Evolutionary conservation across 2,329 filamentous ascomycete genomes (phyloP).

Genomic region (Fusarium sp.): DNA sequence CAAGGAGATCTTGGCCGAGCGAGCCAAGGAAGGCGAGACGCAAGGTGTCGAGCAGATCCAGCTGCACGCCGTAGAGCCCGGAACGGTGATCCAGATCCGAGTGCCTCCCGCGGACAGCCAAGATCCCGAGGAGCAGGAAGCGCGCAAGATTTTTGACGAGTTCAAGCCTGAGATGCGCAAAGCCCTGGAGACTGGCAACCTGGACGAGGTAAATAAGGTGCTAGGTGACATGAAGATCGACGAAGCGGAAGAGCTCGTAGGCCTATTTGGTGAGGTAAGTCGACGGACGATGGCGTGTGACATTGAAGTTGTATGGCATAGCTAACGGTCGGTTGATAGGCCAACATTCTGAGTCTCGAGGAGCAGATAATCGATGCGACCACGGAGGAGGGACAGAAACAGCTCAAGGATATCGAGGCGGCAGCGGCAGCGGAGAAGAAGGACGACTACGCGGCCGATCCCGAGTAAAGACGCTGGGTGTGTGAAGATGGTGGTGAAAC

Average conservation of each 20-base stretch:
- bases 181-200: conserved; percentile 88
- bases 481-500: conserved; percentile 6
- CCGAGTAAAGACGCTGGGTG: conserved; percentile 54
- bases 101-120: conserved; percentile 80
- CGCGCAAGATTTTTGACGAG: conserved; percentile 83
- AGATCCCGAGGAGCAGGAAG: conserved; percentile 74
- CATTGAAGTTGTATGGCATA: neutral
- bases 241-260: conserved; percentile 88
- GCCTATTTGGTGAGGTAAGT: conserved; percentile 79
- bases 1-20: conserved; percentile 76
- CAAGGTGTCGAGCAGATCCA: conserved; percentile 96
- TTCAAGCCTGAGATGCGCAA: conserved; percentile 87
- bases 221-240: conserved; percentile 90
- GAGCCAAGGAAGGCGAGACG: conserved; percentile 64
- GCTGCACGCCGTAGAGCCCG: conserved; percentile 94
- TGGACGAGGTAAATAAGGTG: conserved; percentile 75
- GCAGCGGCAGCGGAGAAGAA: conserved; percentile 53
- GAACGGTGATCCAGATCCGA: conserved; percentile 90
- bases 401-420: conserved; percentile 82
- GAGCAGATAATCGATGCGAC: conserved; percentile 96
- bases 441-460: conserved; percentile 52
- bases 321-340: conserved; percentile 60
- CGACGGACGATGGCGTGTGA: conserved; percentile 2
- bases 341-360: conserved; percentile 91
- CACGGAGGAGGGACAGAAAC: conserved; percentile 86